Base-by-base conservation (phyloP, 2,329 filamentous ascomycete species). In the Claviceps spartinae region DNA sequence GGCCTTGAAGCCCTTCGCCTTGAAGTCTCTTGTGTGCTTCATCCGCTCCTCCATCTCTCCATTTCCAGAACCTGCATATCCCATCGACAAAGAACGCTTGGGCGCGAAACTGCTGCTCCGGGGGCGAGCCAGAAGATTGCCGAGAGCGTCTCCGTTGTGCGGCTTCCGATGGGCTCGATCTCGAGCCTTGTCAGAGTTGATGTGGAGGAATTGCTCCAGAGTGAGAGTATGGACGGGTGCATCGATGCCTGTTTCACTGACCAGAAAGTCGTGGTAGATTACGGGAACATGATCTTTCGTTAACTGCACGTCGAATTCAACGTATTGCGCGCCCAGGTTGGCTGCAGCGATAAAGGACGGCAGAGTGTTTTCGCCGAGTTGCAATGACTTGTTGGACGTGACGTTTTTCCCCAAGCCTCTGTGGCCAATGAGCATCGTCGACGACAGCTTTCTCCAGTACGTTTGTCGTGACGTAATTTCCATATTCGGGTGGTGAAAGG, bases 271-370 rank as follows among this genome's bases (percentile, higher is more conserved):
- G 64, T 98, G 93, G 64, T 98, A 98, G 61, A 98, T 95, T 57
- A 98, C 91, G 0, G 93, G 93, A 1, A 98, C 89, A 61, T 94
- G 89, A 64, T 98, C 93, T 63, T 98, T 98, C n/a, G 93, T 98
- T 41, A 98, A 74, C 65, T 98, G 93, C 0, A 98, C 93, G 64
- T 98, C 93, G 62, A 86, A 83, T 59, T 84, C 81, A 47, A 85
- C 81, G 59, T 84, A 85, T 52, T 83, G 78, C 3, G 81, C 93
- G 8, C 93, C 93, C 49, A 98, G 69, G 59, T 96, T 97, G 44
- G 91, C 90, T 2, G 93, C 93, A 2, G 91, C 88, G 62, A 97
- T 95, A 69, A 98, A 98, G 0, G 93, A 97, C 52, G 85, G 86
- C 26, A 98, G 76, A 0, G 93, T 98, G 66, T 98, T 98, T 68